Conservation (phyloP, 164 flowering plant genomes). For the Aristolochia fimbriata region DNA sequence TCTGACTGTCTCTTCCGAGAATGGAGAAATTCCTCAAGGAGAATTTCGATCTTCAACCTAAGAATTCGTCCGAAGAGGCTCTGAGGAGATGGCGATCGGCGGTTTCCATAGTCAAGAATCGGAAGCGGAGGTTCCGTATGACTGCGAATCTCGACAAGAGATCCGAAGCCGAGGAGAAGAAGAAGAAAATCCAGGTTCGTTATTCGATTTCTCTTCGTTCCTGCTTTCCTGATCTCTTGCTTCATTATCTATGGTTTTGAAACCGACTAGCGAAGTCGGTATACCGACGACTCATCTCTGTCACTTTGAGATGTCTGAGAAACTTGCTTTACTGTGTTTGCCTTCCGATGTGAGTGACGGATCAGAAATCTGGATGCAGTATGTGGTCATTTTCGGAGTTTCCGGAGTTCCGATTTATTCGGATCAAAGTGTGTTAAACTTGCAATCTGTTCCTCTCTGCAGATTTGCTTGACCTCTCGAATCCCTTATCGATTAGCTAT, state of each 20-base stretch:
- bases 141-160: constrained; percentile 47
- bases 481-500: too few relatives aligned
- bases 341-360: too few relatives aligned
- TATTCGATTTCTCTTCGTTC: not conserved
- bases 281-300: too few relatives aligned
- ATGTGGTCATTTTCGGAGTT: too few relatives aligned
- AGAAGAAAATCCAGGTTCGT: constrained; percentile 29
- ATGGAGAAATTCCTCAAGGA: constrained; percentile 27
- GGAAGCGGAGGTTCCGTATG: constrained; percentile 38
- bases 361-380: too few relatives aligned
- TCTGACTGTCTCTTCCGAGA: not conserved
- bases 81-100: constrained; percentile 36
- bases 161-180: constrained; percentile 26
- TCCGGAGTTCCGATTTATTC: too few relatives aligned
- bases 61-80: constrained; percentile 37
- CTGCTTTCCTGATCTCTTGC: not conserved
- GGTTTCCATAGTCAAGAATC: constrained; percentile 37
- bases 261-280: too few relatives aligned
- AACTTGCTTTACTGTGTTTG: too few relatives aligned
- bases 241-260: not conserved
- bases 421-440: too few relatives aligned
- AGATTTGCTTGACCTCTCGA: too few relatives aligned
- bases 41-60: constrained; percentile 33
- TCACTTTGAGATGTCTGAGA: too few relatives aligned
- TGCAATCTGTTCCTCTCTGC: too few relatives aligned